phyloP scores from a whole-genome alignment of 2,329 filamentous ascomycete species.

The Pleoardoris graminearum region DNA sequence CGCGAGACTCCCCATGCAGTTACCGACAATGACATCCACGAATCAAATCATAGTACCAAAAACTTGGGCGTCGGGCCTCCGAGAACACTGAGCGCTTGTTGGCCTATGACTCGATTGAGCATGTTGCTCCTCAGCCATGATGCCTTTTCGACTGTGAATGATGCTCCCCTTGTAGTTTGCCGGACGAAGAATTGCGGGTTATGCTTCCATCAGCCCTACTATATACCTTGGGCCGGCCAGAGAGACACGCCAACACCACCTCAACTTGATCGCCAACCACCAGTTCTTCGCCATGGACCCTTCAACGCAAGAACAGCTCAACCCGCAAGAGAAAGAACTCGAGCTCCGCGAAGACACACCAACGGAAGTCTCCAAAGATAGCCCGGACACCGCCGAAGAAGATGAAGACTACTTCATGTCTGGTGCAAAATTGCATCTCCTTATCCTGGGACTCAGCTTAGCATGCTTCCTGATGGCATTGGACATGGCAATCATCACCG shows the following conservation, averaged over 20 bases:
- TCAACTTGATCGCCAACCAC: neutral
- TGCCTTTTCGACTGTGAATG: too few relatives aligned
- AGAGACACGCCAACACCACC: neutral
- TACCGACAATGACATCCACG: neutral
- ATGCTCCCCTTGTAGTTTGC: too few relatives aligned
- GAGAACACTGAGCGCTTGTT: too few relatives aligned
- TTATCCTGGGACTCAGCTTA: constrained; percentile 21
- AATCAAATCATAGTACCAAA: neutral
- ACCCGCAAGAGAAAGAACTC: constrained; percentile 5
- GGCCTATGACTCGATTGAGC: neutral
- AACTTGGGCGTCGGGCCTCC: too few relatives aligned
- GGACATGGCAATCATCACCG: constrained; percentile 45
- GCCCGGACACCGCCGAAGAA: constrained; percentile 6
- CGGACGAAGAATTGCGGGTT: constrained; percentile 1
- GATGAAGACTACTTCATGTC: constrained; percentile 20
- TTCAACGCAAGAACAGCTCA: neutral
- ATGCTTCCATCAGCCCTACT: neutral
- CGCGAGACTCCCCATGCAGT: neutral
- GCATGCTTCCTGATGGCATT: constrained; percentile 27
- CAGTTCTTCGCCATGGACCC: neutral
- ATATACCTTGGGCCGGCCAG: neutral
- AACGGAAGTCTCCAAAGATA: neutral
- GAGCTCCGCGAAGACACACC: neutral
- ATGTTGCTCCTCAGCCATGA: too few relatives aligned
- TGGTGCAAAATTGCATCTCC: constrained; percentile 22